A percentile compares a stretch with the other conserved stretches of the same genome.
phyloP scores from a whole-genome alignment of 202 grass and related monocot species.

The Digitaria exilis region DNA sequence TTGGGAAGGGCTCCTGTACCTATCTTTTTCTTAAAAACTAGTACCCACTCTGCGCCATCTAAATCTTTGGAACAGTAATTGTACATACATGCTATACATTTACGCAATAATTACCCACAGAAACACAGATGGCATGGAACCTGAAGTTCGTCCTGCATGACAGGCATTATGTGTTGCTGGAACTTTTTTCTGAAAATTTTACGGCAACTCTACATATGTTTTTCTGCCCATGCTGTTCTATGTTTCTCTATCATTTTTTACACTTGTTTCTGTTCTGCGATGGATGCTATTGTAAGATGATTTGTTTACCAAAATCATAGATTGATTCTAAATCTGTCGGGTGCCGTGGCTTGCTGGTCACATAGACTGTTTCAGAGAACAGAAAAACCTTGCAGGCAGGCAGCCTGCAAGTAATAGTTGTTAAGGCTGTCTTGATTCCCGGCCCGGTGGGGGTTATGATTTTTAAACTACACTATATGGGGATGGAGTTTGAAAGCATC shows the following conservation, averaged over 20 bases:
- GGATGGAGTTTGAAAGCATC: not conserved
- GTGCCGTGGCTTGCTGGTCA: not conserved
- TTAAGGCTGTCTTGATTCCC: not conserved
- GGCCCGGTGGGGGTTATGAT: not conserved
- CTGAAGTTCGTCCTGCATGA: not conserved
- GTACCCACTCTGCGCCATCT: not conserved
- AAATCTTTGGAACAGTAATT: not conserved
- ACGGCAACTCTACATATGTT: not conserved
- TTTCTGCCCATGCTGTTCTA: not conserved
- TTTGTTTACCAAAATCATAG: not conserved
- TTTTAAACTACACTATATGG: not conserved
- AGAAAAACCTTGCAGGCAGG: not conserved
- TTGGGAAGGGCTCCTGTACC: not conserved
- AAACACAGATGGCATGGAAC: not conserved
- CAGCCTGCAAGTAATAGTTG: not conserved
- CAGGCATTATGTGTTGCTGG: not conserved
- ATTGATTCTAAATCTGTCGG: not conserved
- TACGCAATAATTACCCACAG: not conserved
- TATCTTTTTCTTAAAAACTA: not conserved
- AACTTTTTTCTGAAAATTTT: not conserved
- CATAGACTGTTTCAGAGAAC: not conserved
- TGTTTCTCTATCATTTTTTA: not conserved
- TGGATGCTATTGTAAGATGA: not conserved
- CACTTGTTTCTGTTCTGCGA: not conserved
- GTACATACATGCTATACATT: slow-evolving; percentile 22